Conservation (phyloP, 768 basidiomycete genomes). For the Pulveroboletus sp. region DNA sequence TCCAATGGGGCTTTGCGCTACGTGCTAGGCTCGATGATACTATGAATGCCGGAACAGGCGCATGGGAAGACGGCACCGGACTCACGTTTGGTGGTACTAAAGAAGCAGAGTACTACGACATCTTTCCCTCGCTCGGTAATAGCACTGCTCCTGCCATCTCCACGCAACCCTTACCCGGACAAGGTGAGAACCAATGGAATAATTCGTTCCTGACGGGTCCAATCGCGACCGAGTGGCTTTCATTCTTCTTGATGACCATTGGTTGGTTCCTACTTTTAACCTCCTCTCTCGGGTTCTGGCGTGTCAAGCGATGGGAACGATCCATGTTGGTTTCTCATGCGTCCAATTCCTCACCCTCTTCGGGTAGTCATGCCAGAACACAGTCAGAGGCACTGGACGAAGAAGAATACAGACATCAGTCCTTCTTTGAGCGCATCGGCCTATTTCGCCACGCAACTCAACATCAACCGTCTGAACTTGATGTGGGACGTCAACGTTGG, state of each 20-base stretch:
- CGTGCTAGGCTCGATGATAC: constrained; percentile 48
- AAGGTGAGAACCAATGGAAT: constrained; percentile 25
- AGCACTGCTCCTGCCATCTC: constrained; percentile 15
- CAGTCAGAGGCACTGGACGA: constrained; percentile 26
- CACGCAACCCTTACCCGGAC: constrained; percentile 4
- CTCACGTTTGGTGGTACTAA: constrained; percentile 43
- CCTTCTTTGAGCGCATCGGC: constrained; percentile 29
- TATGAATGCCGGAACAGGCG: constrained; percentile 30
- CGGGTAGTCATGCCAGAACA: constrained; percentile 27
- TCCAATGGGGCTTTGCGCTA: constrained; percentile 89
- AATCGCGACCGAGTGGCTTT: constrained; percentile 87
- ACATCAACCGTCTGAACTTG: constrained; percentile 10
- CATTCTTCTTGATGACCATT: constrained; percentile 90
- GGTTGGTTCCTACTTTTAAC: constrained; percentile 89
- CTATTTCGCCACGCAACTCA: constrained; percentile 12
- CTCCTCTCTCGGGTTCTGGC: constrained; percentile 85
- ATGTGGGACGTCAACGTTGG: constrained; percentile 2
- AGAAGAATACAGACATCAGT: constrained; percentile 22
- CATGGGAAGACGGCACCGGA: constrained; percentile 25
- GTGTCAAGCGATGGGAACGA: constrained; percentile 85
- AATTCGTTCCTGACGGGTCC: constrained; percentile 48
- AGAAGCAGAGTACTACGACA: constrained; percentile 42
- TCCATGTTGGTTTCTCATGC: constrained; percentile 56
- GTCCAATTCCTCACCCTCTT: constrained; percentile 31
- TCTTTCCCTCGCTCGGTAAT: constrained; percentile 24